These are phyloP conservation scores for Pythium pyrilobum DNA, from an alignment of 352 stramenopile genomes.

Conservation along the genomic window DNA sequence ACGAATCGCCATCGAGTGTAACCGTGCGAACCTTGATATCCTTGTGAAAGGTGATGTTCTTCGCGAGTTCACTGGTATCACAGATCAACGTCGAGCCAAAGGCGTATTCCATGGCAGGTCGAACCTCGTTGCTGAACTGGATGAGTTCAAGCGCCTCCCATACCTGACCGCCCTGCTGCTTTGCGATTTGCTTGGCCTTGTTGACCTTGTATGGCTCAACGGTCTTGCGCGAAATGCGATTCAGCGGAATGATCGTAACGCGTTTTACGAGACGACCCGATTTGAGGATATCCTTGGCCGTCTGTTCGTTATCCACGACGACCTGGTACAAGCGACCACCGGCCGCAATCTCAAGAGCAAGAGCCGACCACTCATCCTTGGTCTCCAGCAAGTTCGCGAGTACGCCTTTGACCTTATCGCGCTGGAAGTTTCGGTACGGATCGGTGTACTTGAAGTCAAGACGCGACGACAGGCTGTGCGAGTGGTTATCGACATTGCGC, in stretches of 20 bases:
- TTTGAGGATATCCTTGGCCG: constrained; percentile 97
- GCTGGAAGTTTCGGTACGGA: constrained; percentile 93
- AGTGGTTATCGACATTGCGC: constrained; percentile 91
- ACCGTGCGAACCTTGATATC: constrained; percentile 96
- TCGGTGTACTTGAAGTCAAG: constrained; percentile 97
- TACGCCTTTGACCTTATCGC: constrained; percentile 95
- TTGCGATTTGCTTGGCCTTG: constrained; percentile 80
- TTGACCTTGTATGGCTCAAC: constrained; percentile 73
- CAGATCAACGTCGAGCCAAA: constrained; percentile 99
- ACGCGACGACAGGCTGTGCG: constrained; percentile 91
- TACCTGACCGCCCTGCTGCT: constrained; percentile 86
- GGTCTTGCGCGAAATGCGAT: constrained; percentile 91
- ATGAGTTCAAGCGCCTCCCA: constrained; percentile 95
- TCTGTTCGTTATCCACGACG: constrained; percentile 98
- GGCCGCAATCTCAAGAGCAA: constrained; percentile 97
- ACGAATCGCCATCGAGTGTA: constrained; percentile 98
- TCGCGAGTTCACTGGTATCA: constrained; percentile 90
- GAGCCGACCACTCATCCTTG: constrained; percentile 90
- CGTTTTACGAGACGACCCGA: constrained; percentile 94
- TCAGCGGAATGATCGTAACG: constrained; percentile 99
- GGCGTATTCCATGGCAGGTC: constrained; percentile 96
- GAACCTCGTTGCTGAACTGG: constrained; percentile 94
- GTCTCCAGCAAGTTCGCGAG: constrained; percentile 96
- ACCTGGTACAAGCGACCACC: constrained; percentile 98
- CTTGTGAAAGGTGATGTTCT: constrained; percentile 81